phyloP scores from a whole-genome alignment of 1,284 basidiomycete species.

The Ceratobasidium sp. region DNA sequence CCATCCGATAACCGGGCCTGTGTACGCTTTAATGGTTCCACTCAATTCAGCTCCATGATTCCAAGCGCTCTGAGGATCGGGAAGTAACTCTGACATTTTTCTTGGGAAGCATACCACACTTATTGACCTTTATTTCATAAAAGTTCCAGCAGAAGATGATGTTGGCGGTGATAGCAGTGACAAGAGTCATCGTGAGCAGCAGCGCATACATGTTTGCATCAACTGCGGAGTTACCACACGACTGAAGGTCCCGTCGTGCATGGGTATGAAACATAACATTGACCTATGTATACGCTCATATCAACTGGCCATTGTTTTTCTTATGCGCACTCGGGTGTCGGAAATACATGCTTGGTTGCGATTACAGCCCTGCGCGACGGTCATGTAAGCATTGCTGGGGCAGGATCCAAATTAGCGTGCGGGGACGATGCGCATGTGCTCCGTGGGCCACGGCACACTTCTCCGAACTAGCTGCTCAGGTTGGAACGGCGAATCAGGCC shows the following conservation, averaged over 20 bases:
- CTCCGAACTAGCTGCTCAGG: no score
- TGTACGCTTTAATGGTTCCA: slow-evolving; percentile 73
- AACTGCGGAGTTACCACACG: slow-evolving; percentile 82
- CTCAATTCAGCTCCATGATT: slow-evolving; percentile 58
- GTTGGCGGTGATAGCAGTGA: slow-evolving; percentile 86
- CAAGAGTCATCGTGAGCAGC: slow-evolving; percentile 81
- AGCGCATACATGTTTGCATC: slow-evolving; percentile 89
- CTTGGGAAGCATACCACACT: slow-evolving; percentile 81
- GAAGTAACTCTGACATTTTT: slow-evolving; percentile 71
- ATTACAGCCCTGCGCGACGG: no score
- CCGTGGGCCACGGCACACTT: no score
- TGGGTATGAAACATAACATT: no score
- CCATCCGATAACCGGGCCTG: slow-evolving; percentile 87
- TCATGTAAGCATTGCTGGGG: no score
- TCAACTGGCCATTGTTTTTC: no score
- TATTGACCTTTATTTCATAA: slow-evolving; percentile 94
- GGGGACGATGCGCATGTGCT: no score
- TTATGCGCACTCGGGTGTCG: no score
- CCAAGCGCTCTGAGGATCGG: slow-evolving; percentile 71
- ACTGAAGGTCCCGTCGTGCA: slow-evolving; percentile 81
- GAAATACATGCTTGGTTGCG: no score
- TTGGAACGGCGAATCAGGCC: no score
- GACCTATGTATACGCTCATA: no score
- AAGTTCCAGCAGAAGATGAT: slow-evolving; percentile 93
- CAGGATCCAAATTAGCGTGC: no score